Evolutionary conservation across 306 rosid genomes (phyloP), one percentile per base, ranked within the genome.

Genomic region (Cyclanthera cordifolia): DNA sequence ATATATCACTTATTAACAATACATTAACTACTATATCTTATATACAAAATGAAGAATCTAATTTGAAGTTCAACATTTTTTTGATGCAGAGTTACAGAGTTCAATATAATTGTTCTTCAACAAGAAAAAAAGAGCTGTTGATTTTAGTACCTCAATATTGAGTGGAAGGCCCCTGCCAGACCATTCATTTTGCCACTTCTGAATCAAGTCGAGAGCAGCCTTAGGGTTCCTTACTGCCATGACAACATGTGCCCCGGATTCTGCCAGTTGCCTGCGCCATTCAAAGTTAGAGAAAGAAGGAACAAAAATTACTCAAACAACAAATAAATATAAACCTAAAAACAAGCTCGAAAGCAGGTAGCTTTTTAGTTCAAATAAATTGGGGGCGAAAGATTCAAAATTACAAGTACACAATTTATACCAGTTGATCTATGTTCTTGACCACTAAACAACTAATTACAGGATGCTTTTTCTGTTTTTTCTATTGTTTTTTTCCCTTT

Each of bases 191-290:
- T 90, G 96, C 99, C 99, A 93, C 66, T 85, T 83, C 81, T 82
- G 94, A 70, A 93, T 90, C 87, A 93, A 78, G 41, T 86, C 96
- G 16, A 71, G 78, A 34, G 95, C 99, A 12, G 80, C 88, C 61
- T 90, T 83, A 11, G 88, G 77, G 73, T 93, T 93, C 91, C 99
- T 93, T 71, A 93, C 99, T 2, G 99, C 96, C 99, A 93, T 93
- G 60, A 93, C 89, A 72, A 93, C 96, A 81, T 93, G 95, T 14
- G 95, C 99, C 58, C 99, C 99, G 6, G 94, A 68, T 77, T 90
- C 87, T 46, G 99, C 99, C 84, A 93, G 79, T 74, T 93, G 99
- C 94, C 99, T 92, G 82, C 66, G 78, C 59, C 71, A 75, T 75
- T 17, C 32, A 71, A 74, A 17, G 51, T 12, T 50, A 28, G 24